Base-by-base conservation (phyloP, 352 stramenopile genomes). In the Globisporangium lucens region DNA sequence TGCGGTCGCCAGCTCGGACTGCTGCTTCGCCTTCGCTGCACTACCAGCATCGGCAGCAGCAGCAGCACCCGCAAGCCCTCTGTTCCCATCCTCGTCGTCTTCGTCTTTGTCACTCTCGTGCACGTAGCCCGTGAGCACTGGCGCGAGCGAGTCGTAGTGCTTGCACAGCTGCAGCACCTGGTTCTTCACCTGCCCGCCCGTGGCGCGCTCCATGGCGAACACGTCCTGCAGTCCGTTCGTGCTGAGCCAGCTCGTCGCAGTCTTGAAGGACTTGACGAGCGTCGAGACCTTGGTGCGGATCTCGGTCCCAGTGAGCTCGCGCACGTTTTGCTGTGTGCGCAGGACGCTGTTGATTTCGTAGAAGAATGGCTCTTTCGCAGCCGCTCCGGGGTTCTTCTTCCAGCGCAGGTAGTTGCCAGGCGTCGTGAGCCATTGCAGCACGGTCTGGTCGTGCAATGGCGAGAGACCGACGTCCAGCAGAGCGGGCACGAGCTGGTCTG, bases 361-460 rank as follows among this genome's bases (percentile, higher is more conserved):
- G 35, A 63, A 79, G n/a, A 84, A 47, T 7, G 72, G 65, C 53
- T 73, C 60, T 56, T 76, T 79, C 30, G 73, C 70, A 6, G 63
- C 58, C 15, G 36, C 62, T 67, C 73, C n/a, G 57, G 38, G 51
- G 70, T 27, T 60, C 24, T 67, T 60, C 30, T 56, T 63, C 76
- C 76, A 84, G 27, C 74, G 74, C 29, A 74, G 67, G 65, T 81
- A 82, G 63, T 73, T 84, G 5, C 72, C 75, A 22, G 76, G 74
- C 17, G 70, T 61, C 6, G 65, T 64, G 27, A 82, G 71, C 76
- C 76, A 84, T 13, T 78, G 65, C 47, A 84, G 56, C 63, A 84
- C 66, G 62, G 76, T 64, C 22, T 75, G 66, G 36, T 52, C 68
- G 17, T 77, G 63, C 15, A 62, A 62, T 2, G 49, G 61, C n/a